Evolutionary conservation across 2,329 filamentous ascomycete species (phyloP).

Genomic region (Cyphellophora attinorum): DNA sequence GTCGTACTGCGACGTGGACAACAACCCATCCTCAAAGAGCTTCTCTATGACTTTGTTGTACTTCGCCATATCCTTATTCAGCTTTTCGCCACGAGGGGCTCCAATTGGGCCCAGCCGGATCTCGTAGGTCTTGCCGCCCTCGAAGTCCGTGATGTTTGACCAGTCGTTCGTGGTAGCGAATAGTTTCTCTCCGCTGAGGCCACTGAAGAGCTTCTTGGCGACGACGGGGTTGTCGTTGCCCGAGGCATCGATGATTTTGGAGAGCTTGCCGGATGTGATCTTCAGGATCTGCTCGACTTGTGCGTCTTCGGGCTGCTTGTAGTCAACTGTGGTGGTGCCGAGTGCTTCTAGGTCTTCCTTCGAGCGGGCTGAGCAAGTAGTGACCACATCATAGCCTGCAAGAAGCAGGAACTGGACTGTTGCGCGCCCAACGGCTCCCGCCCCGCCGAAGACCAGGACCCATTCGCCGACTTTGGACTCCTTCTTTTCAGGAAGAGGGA

Average conservation of each 20-base stretch:
- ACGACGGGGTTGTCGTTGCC: slow-evolving; percentile 21
- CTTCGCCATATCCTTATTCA: slow-evolving; percentile 15
- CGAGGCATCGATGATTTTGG: slow-evolving; percentile 23
- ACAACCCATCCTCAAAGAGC: slow-evolving; percentile 13
- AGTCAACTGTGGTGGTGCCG: slow-evolving; percentile 23
- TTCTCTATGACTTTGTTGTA: slow-evolving; percentile 17
- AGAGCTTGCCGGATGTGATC: slow-evolving; percentile 20
- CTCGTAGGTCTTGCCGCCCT: slow-evolving; percentile 16
- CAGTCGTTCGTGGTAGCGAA: slow-evolving; percentile 20
- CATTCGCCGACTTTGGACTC: slow-evolving; percentile 19
- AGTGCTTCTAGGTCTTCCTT: slow-evolving; percentile 20
- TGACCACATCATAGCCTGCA: slow-evolving; percentile 23
- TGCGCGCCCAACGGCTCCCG: slow-evolving; percentile 23
- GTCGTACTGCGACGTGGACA: slow-evolving; percentile 16
- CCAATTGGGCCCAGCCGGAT: slow-evolving; percentile 13
- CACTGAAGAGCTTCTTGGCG: slow-evolving; percentile 18
- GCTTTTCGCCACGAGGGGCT: slow-evolving; percentile 13
- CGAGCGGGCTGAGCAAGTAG: slow-evolving; percentile 23
- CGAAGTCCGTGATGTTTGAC: slow-evolving; percentile 15
- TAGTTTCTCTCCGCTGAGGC: slow-evolving; percentile 13
- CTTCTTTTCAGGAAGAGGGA: slow-evolving; percentile 16
- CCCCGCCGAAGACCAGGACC: slow-evolving; percentile 25
- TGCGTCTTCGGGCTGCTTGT: slow-evolving; percentile 20
- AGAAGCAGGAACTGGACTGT: slow-evolving; percentile 22
- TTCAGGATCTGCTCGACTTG: slow-evolving; percentile 20